Evolutionary conservation across 2,329 filamentous ascomycete genomes (phyloP), one percentile per base, ranked within the genome.

Genomic region (Fusarium verticillioides): DNA sequence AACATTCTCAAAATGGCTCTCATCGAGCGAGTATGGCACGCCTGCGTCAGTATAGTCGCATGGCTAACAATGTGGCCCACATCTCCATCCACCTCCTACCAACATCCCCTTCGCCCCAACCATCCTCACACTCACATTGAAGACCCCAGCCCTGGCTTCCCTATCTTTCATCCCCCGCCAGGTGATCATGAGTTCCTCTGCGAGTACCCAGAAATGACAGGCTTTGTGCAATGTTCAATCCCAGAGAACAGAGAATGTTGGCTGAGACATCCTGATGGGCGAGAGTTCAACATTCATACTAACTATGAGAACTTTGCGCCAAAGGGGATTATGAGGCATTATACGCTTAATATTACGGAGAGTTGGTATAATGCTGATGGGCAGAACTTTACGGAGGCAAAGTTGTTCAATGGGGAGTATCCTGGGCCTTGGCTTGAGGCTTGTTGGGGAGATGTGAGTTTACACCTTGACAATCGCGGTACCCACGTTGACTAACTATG

Each of bases 341-440:
- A 78, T 36, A 70, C 54, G 1, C 50, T 79, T 3, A 70, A 77
- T 16, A 46, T 78, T 4, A 68, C 70, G 0, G 68, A 78, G 13
- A 52, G 49, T 3, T 54, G 42, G 9, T 65, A 60, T 28, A 75
- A 78, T 44, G 78, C 74, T 0, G 78, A 79, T 23, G 78, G 78
- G 2, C 57, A 72, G 12, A 52, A 71, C 3, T 77, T 77, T 42
- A 40, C 56, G 0, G 49, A 75, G 1, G 78, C 72, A 0, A 79
- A 79, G 46, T 13, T 79, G 4, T 79, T 80, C 23, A 78, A 78
- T 32, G 52, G 72, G 2, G 23, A 47, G 18, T 80, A 79, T 37
- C 78, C 78, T 4, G 78, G 78, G 0, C 78, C 78, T 0, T 77
- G 77, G 73, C 71, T 80, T 6, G 71, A 79, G 26, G 78, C 78